Percentiles rank a stretch among this genome's conserved stretches.
Evolutionary conservation across 2,329 filamentous ascomycete genomes (phyloP).

Genomic region (Penicillium rolfsii): DNA sequence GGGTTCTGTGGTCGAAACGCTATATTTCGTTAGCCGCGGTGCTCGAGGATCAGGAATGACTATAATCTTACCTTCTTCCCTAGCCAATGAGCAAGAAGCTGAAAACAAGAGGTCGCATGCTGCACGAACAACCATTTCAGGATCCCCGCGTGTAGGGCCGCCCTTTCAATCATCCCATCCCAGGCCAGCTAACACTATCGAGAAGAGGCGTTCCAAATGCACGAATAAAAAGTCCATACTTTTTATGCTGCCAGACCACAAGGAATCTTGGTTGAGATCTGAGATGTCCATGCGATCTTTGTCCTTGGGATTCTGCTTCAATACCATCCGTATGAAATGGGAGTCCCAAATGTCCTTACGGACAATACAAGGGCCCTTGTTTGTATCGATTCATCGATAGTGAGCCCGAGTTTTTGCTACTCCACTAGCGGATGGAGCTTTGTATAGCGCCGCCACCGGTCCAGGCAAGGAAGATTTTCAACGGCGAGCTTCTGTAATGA

Average conservation of each 20-base stretch:
- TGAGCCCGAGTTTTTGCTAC: constrained; percentile 77
- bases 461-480: constrained; percentile 77
- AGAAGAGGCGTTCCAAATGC: constrained; percentile 73
- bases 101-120: constrained; percentile 91
- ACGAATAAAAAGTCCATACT: constrained; percentile 76
- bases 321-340: constrained; percentile 82
- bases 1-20: constrained; percentile 84
- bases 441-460: constrained; percentile 78
- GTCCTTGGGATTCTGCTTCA: constrained; percentile 77
- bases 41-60: neutral
- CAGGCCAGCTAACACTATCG: constrained; percentile 71
- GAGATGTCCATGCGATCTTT: constrained; percentile 82
- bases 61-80: constrained; percentile 57
- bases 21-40: constrained; percentile 48
- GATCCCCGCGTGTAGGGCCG: constrained; percentile 84
- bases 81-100: constrained; percentile 87
- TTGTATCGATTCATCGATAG: constrained; percentile 85
- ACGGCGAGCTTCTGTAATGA: constrained; percentile 64
- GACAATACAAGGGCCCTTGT: constrained; percentile 86
- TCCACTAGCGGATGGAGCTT: constrained; percentile 84
- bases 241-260: constrained; percentile 83
- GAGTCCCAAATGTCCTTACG: constrained; percentile 80
- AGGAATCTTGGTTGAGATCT: constrained; percentile 78
- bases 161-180: constrained; percentile 77
- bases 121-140: constrained; percentile 87